Conservation (phyloP, 768 basidiomycete species). For the Termitomyces titanicus region DNA sequence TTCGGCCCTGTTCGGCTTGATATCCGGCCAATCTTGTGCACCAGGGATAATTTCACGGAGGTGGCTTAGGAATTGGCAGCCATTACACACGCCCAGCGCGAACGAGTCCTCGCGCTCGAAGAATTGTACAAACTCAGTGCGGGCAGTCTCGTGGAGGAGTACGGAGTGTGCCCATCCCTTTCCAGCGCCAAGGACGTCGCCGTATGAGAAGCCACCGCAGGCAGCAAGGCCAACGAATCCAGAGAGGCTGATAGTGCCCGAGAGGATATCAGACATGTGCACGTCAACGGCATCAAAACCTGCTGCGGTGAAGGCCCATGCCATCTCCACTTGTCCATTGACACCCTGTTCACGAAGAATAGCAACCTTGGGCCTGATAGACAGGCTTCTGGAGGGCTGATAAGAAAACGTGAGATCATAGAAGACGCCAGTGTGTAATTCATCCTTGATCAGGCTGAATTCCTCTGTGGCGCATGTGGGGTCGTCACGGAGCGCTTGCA, state of each 20-base stretch:
- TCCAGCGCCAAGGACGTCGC: constrained; percentile 95
- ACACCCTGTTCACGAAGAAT: constrained; percentile 98
- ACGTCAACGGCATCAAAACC: constrained; percentile 96
- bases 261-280: constrained; percentile 96
- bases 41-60: constrained; percentile 88
- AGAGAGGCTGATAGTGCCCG: constrained; percentile 55
- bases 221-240: constrained; percentile 88
- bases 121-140: constrained; percentile 77
- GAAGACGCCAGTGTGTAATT: constrained; percentile 55
- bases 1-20: constrained; percentile 84
- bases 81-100: constrained; percentile 93
- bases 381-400: constrained; percentile 32
- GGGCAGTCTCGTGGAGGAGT: constrained; percentile 71
- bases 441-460: constrained; percentile 68
- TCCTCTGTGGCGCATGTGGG: constrained; percentile 76
- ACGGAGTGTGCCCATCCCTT: constrained; percentile 99
- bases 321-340: constrained; percentile 98
- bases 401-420: constrained; percentile 69
- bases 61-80: constrained; percentile 95
- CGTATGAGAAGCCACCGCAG: constrained; percentile 98
- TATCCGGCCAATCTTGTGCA: constrained; percentile 81
- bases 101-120: constrained; percentile 83
- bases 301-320: constrained; percentile 91
- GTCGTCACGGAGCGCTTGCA: constrained; percentile 89
- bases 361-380: constrained; percentile 79